Base-by-base conservation (phyloP, 1,284 basidiomycete genomes). In the Ustilago curta region DNA sequence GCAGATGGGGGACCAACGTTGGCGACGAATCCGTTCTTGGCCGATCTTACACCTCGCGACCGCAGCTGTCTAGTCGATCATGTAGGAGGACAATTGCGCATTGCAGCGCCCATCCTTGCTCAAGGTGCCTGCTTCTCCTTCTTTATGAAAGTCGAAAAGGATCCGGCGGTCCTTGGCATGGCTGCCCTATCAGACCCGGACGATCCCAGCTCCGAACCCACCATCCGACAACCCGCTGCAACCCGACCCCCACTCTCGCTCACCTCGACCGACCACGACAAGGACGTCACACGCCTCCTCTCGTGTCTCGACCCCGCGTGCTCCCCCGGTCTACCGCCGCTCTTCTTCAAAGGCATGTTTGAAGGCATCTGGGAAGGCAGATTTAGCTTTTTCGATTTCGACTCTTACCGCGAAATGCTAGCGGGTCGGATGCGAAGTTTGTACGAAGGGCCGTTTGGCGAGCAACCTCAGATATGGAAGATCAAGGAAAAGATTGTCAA, bases 401-500 rank as follows among this genome's bases (percentile, higher is more conserved):
- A 88, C 65, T 86, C 86, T 25, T 89, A 88, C 59, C 84, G 87
- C 31, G 84, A 87, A 53, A 86, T 88, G 80, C 78, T 88, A 2
- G 85, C 82, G 2, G 88, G 88, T 0, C 79, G 87, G 50, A 85
- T 87, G 82, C 63, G 84, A 18, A 85, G 86, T 21, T 77, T 88
- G 27, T 88, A 88, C 71, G 86, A 87, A 49, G 88, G 88, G 0
- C 85, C 86, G 12, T 88, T 87, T 68, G 88, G 87, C 4, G 87
- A 88, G 71, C 88, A 89, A 70, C 87, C 87, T 14, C 88, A 89
- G 74, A 87, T 89, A 16, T 89, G 88, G 88, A 86, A 87, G 54
- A 74, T 89, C 39, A 83, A 80, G 40, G 88, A 89, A 71, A 86
- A 84, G 32, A 83, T 86, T 42, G 87, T 88, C 3, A 72, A 66